A percentile compares a stretch with the other conserved stretches of the same genome.
These are phyloP conservation scores for Mucor saturninus DNA, from an alignment of 371 early-diverging fungal genomes.

Conservation along the genomic window DNA sequence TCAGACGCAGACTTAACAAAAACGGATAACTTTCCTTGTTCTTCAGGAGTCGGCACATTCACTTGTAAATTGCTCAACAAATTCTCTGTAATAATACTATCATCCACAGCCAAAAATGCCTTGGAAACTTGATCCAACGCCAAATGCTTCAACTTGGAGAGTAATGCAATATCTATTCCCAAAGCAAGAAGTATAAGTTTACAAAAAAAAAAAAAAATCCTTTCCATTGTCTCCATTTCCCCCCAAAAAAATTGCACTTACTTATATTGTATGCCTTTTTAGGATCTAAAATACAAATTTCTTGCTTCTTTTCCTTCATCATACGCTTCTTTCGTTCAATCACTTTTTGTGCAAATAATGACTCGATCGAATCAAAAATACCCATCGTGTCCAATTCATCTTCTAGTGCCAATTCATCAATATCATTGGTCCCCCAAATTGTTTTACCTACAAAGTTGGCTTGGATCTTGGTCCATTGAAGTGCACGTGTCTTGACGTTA, in stretches of 20 bases:
- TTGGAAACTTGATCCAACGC: slow-evolving; percentile 61
- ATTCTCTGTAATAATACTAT: slow-evolving; percentile 66
- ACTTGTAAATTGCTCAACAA: slow-evolving; percentile 69
- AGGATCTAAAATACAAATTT: slow-evolving; percentile 71
- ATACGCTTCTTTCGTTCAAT: slow-evolving; percentile 47
- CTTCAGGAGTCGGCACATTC: slow-evolving; percentile 76
- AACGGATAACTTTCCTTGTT: slow-evolving; percentile 72
- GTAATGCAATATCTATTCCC: slow-evolving; percentile 62
- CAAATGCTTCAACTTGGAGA: slow-evolving; percentile 71
- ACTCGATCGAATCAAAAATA: slow-evolving; percentile 72
- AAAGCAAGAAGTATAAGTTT: slow-evolving; percentile 9
- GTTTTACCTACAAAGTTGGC: slow-evolving; percentile 64
- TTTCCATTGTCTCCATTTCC: slow-evolving; percentile 37
- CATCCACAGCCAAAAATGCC: slow-evolving; percentile 69
- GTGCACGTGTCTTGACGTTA: slow-evolving; percentile 77
- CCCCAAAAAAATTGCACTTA: not conserved
- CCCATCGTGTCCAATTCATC: slow-evolving; percentile 60
- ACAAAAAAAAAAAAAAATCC: not conserved
- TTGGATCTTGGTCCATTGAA: slow-evolving; percentile 88
- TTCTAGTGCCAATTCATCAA: slow-evolving; percentile 59
- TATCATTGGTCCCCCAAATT: slow-evolving; percentile 56
- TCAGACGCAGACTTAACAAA: slow-evolving; percentile 70
- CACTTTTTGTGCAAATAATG: slow-evolving; percentile 77
- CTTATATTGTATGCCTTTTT: slow-evolving; percentile 81
- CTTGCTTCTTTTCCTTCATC: slow-evolving; percentile 43